These are phyloP conservation scores for Alectoria sarmentosa DNA, from an alignment of 495 filamentous ascomycete species.

Conservation along the genomic window DNA sequence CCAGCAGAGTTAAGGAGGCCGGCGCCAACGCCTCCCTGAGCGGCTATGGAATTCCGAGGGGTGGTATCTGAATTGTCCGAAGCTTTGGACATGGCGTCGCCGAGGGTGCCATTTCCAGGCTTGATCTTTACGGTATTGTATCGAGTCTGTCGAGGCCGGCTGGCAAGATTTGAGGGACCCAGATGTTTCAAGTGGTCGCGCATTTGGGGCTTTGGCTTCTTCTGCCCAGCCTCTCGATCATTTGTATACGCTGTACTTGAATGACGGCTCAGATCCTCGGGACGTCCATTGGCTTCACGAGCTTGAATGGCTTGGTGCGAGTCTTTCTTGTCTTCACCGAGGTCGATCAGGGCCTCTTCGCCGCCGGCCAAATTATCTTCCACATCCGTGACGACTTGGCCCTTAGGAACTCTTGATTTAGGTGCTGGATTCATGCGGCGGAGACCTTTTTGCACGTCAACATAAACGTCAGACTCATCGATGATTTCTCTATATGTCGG, in stretches of 20 bases:
- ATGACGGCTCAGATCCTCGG: constrained; percentile 41
- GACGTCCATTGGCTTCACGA: constrained; percentile 14
- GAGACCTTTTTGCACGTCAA: constrained; percentile 96
- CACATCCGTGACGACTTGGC: constrained; percentile 40
- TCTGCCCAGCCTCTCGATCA: constrained; percentile 26
- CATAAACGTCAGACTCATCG: constrained; percentile 89
- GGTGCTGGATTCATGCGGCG: constrained; percentile 67
- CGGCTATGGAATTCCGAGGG: constrained; percentile 25
- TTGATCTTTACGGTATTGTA: constrained; percentile 92
- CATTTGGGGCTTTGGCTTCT: constrained; percentile 51
- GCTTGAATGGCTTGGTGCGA: constrained; percentile 17
- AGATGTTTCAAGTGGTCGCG: constrained; percentile 81
- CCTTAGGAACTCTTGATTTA: constrained; percentile 52
- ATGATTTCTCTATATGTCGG: constrained; percentile 56
- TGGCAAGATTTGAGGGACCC: constrained; percentile 86
- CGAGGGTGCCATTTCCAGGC: constrained; percentile 38
- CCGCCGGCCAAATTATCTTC: constrained; percentile 24
- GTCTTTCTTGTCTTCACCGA: constrained; percentile 29
- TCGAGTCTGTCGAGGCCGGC: constrained; percentile 72
- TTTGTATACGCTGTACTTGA: constrained; percentile 34
- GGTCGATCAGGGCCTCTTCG: constrained; percentile 36
- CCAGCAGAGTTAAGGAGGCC: constrained; percentile 45
- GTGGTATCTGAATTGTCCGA: constrained; percentile 8
- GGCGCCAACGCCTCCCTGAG: constrained; percentile 45
- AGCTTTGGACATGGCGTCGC: constrained; percentile 20